These are phyloP conservation scores for Neoboletus brunneissimus DNA, from an alignment of 768 basidiomycete genomes.

Conservation along the genomic window DNA sequence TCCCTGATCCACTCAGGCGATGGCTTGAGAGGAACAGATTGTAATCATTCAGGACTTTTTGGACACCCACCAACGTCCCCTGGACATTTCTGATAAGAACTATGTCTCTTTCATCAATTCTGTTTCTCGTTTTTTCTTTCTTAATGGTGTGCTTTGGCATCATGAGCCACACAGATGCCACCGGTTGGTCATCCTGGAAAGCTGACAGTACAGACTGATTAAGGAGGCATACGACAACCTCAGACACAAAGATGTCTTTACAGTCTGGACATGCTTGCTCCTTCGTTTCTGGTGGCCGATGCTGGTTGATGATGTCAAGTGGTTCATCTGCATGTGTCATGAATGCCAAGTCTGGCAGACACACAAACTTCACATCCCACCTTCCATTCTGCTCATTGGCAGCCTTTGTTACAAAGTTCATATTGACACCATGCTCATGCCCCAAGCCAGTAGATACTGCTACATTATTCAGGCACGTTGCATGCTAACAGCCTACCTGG, in stretches of 20 bases:
- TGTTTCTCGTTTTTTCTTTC: too few relatives aligned
- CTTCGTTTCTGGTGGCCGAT: neutral
- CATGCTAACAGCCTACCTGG: too few relatives aligned
- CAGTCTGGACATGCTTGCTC: neutral
- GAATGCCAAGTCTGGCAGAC: neutral
- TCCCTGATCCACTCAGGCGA: too few relatives aligned
- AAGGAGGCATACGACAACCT: neutral
- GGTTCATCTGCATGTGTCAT: neutral
- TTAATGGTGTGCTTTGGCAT: neutral
- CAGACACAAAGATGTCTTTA: conserved; percentile 1
- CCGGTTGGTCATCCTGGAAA: neutral
- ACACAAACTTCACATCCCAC: neutral
- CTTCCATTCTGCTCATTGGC: too few relatives aligned
- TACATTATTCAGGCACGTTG: too few relatives aligned
- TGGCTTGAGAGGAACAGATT: too few relatives aligned
- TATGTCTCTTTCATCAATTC: too few relatives aligned
- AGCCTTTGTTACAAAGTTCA: too few relatives aligned
- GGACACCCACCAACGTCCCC: too few relatives aligned
- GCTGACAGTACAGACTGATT: neutral
- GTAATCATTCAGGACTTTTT: too few relatives aligned
- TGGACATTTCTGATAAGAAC: too few relatives aligned
- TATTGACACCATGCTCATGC: too few relatives aligned
- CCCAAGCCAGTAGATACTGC: fast-evolving
- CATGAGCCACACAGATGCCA: neutral
- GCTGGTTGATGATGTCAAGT: neutral